These are phyloP conservation scores for Phoenix dactylifera DNA, from an alignment of 176 grass and related monocot species.

Conservation along the genomic window DNA sequence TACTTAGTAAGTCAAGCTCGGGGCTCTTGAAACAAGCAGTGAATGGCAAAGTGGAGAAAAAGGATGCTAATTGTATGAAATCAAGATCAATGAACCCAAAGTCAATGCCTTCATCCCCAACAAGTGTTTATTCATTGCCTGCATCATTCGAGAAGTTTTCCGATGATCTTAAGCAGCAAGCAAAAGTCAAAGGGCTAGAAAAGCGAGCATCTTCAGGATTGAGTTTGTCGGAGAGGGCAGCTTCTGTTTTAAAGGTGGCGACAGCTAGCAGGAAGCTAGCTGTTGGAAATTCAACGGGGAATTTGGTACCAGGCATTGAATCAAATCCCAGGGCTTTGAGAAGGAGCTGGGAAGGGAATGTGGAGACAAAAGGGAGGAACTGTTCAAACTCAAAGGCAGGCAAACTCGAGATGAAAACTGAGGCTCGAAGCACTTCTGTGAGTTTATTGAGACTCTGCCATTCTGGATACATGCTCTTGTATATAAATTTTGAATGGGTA, in stretches of 20 bases:
- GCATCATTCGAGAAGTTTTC: slow-evolving; percentile 19
- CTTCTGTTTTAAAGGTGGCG: slow-evolving; percentile 31
- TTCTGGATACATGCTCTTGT: neutral
- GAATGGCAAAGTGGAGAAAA: slow-evolving; percentile 25
- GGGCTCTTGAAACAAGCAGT: slow-evolving; percentile 23
- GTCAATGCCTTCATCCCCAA: slow-evolving; percentile 26
- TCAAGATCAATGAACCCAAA: slow-evolving; percentile 10
- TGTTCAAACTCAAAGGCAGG: slow-evolving; percentile 4
- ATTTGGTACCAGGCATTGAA: slow-evolving; percentile 35
- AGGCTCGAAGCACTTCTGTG: slow-evolving; percentile 13
- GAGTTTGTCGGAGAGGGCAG: slow-evolving; percentile 29
- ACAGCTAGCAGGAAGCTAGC: slow-evolving; percentile 37
- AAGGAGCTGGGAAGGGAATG: slow-evolving; percentile 27
- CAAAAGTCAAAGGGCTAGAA: slow-evolving; percentile 13
- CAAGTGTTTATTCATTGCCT: slow-evolving; percentile 20
- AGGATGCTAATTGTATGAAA: slow-evolving; percentile 3
- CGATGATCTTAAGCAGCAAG: slow-evolving; percentile 24
- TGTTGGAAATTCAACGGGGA: slow-evolving; percentile 38
- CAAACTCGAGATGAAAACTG: slow-evolving; percentile 11
- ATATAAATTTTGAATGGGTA: slow-evolving; percentile 2
- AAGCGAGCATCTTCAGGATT: slow-evolving; percentile 21
- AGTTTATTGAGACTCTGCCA: neutral
- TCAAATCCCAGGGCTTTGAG: slow-evolving; percentile 43
- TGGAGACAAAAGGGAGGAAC: slow-evolving; percentile 8
- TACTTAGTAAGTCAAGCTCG: slow-evolving; percentile 26